Evolutionary conservation across 139 green algal genomes (phyloP).

Genomic region (Asterochloris erici): DNA sequence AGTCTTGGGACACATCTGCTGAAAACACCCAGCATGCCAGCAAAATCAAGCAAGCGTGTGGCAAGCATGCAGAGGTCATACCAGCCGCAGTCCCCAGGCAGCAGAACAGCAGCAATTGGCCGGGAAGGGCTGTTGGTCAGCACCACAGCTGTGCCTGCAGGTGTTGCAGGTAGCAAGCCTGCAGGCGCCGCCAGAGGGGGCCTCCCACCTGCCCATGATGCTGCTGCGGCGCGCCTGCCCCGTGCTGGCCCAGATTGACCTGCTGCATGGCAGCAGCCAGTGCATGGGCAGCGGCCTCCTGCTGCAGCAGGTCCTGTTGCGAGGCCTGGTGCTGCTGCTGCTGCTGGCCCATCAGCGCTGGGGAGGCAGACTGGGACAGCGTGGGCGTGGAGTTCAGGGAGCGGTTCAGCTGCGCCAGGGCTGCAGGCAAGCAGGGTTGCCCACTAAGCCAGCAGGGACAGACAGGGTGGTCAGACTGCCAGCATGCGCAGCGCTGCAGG

Average conservation of each 20-base stretch:
- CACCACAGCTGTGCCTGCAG: background rate
- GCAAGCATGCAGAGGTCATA: no score
- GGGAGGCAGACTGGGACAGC: slow-evolving; percentile 5
- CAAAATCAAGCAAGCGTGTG: no score
- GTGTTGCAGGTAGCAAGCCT: background rate
- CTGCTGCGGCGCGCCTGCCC: background rate
- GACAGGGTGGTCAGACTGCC: no score
- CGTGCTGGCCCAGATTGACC: background rate
- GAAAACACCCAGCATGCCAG: no score
- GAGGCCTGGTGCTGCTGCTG: background rate
- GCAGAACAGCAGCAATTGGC: no score
- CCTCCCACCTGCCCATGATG: background rate
- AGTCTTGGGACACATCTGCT: no score
- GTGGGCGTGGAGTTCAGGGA: slow-evolving; percentile 12
- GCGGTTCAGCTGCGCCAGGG: background rate
- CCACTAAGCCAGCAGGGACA: no score
- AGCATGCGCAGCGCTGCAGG: no score
- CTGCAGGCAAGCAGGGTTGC: no score
- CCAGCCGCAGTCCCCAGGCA: no score
- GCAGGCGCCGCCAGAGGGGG: background rate
- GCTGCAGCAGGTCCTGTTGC: slow-evolving; percentile 10
- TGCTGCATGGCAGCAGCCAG: slow-evolving; percentile 15
- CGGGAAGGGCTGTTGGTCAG: background rate
- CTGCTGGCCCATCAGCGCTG: slow-evolving; percentile 1
- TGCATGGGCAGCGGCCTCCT: slow-evolving; percentile 27